These are phyloP conservation scores for Pterulicium gracile DNA, from an alignment of 1,284 basidiomycete species.

Conservation along the genomic window DNA sequence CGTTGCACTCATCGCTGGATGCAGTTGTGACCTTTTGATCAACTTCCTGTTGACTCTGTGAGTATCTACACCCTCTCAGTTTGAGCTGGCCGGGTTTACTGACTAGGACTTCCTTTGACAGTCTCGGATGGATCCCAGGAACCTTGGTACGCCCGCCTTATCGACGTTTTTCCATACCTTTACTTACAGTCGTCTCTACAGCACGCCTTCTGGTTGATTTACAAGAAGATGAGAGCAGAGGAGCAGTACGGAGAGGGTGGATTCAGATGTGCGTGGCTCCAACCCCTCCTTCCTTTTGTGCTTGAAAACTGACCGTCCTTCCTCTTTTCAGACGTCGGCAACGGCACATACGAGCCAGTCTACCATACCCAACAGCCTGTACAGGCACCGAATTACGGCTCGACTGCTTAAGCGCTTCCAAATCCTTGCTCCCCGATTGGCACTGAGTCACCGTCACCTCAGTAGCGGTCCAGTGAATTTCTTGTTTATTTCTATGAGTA, in stretches of 20 bases:
- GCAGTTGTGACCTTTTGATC: slow-evolving; percentile 72
- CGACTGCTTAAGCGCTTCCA: too few species aligned
- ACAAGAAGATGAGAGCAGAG: slow-evolving; percentile 45
- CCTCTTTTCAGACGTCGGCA: slow-evolving; percentile 15
- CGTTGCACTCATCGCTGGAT: slow-evolving; percentile 66
- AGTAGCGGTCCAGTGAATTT: too few species aligned
- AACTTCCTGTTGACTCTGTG: slow-evolving; percentile 68
- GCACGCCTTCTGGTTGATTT: slow-evolving; percentile 34
- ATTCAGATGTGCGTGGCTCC: slow-evolving; percentile 25
- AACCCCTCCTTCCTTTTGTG: background rate
- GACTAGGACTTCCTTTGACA: background rate
- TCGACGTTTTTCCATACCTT: slow-evolving; percentile 3
- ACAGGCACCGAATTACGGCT: background rate
- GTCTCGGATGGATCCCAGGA: slow-evolving; percentile 16
- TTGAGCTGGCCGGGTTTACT: too few species aligned
- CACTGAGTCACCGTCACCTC: too few species aligned
- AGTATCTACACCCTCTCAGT: slow-evolving; percentile 14
- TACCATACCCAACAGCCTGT: slow-evolving; percentile 3
- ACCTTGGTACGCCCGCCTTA: slow-evolving; percentile 11
- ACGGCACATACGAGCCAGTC: slow-evolving; percentile 17
- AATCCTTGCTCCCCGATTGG: too few species aligned
- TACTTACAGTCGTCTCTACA: slow-evolving; percentile 1
- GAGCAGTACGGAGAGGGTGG: slow-evolving; percentile 40
- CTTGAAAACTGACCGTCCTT: background rate
- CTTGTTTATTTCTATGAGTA: too few species aligned